Evolutionary conservation across 2,329 filamentous ascomycete species (phyloP), one percentile per base, ranked within the genome.

Genomic region (Paraconiothyrium brasiliense): DNA sequence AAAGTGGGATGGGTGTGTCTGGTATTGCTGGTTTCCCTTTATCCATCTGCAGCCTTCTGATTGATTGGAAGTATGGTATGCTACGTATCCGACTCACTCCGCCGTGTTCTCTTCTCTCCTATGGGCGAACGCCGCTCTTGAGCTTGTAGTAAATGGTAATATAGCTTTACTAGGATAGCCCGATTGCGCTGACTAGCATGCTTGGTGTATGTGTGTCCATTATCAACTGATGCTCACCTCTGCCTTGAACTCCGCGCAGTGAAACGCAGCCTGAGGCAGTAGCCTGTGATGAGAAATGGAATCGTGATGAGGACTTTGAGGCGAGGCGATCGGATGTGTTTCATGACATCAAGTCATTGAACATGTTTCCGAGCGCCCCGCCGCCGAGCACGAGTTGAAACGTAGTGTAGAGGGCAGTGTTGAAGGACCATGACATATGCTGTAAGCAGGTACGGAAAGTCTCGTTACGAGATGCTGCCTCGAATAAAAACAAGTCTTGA

Each of bases 221-320:
- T 10, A 4, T 10, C 8, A 39, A 8, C n/a, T 32, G 37, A 32
- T n/a, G 30, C 3, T 20, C 51, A 54, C 24, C 3, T 20, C 41
- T 56, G 30, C 43, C 54, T 48, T 27, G 43, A 20, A 24, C 9
- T 24, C 10, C 27, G 27, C 34, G 35, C 35, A 6, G 24, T 41
- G 32, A 59, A 55, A 43, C 43, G 24, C 41, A 20, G 51, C 50
- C 58, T 43, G 50, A 55, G 51, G 44, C 58, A 54, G n/a, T 4
- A 13, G 13, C 13, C 20, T 47, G 41, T 44, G 48, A 44, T 27
- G 48, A 35, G n/a, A n/a, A 27, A 2, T 37, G 20, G n/a, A 59
- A 35, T 32, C 37, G n/a, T n/a, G 27, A 30, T 6, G 4, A 11
- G 16, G 24, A 30, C 35, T 34, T 11, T 6, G 34, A 35, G 6